Evolutionary conservation across 2,329 filamentous ascomycete species (phyloP), one percentile per base, ranked within the genome.

Genomic region (Aquanectria penicillioides): DNA sequence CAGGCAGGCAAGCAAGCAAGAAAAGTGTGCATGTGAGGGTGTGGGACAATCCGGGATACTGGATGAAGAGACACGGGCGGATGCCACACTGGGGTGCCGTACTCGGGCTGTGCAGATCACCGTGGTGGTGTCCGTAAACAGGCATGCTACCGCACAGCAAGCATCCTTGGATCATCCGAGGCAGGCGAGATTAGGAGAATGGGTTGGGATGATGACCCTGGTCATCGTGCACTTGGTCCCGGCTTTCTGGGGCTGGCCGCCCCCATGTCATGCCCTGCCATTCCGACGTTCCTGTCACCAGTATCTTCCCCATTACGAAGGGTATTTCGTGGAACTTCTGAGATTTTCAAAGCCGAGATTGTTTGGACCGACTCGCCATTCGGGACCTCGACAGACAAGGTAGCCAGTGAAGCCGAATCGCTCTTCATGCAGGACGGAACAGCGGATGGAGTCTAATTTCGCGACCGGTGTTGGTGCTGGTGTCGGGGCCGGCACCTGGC

Each of bases 41-140:
- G 67, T 68, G 60, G 51, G 46, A 61, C 62, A 48, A 38, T 41
- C 53, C 40, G 38, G 52, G 55, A 57, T 51, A 31, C 28, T 49
- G 47, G 55, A 43, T 47, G 48, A 61, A 63, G 51, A 36, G 25
- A 49, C 22, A 29, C 15, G 44, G 36, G 52, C 11, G 23, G 26
- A 20, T 28, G 8, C 20, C 6, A 33, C 13, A n/a, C 34, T 33
- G 33, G 37, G 51, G 48, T 55, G 17, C 25, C 28, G 40, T 26
- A 29, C 40, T 52, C 22, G 18, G 26, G 31, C 37, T 9, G 46
- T 57, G 26, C 20, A 46, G 28, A 25, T 25, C 13, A 26, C 25
- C 44, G 47, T 28, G 31, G 47, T 28, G 31, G 22, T 46, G 17
- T 12, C 29, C 25, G 15, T 57, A 25, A 46, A 56, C 49, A 64